A percentile compares a stretch with the other conserved stretches of the same genome.
These are phyloP conservation scores for Acacia confusa DNA, from an alignment of 306 rosid species.

Conservation along the genomic window DNA sequence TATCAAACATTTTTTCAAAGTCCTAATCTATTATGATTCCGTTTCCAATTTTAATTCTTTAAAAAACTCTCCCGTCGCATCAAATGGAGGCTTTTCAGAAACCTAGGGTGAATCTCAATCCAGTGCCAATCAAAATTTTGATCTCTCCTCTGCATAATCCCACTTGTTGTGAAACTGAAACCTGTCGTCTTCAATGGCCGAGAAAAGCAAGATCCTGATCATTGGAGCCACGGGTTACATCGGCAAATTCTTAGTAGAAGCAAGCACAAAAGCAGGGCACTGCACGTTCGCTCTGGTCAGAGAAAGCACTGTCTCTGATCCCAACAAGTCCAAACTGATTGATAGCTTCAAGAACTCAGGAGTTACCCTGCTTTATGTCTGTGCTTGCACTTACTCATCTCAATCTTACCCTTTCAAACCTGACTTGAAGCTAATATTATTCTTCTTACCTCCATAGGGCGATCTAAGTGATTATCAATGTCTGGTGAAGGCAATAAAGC, in stretches of 20 bases:
- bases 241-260: constrained; percentile 43
- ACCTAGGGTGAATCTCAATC: background rate
- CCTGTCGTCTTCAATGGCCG: constrained; percentile 18
- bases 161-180: background rate
- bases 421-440: background rate
- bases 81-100: background rate
- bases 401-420: background rate
- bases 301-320: constrained; percentile 34
- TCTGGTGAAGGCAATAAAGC: constrained; percentile 44
- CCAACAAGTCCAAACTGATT: constrained; percentile 36
- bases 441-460: constrained; percentile 22
- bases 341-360: constrained; percentile 37
- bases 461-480: constrained; percentile 39
- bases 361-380: constrained; percentile 39
- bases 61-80: background rate
- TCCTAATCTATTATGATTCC: background rate
- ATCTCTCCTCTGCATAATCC: background rate
- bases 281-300: constrained; percentile 39
- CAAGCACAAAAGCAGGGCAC: constrained; percentile 43
- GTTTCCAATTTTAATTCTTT: background rate
- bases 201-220: constrained; percentile 43
- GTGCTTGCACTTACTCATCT: background rate
- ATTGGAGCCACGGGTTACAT: constrained; percentile 47
- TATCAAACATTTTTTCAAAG: background rate
- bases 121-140: background rate